Percentiles rank a stretch among this genome's conserved stretches.
Conservation (phyloP, 768 basidiomycete species). For the Hemileccinum rubropunctum region DNA sequence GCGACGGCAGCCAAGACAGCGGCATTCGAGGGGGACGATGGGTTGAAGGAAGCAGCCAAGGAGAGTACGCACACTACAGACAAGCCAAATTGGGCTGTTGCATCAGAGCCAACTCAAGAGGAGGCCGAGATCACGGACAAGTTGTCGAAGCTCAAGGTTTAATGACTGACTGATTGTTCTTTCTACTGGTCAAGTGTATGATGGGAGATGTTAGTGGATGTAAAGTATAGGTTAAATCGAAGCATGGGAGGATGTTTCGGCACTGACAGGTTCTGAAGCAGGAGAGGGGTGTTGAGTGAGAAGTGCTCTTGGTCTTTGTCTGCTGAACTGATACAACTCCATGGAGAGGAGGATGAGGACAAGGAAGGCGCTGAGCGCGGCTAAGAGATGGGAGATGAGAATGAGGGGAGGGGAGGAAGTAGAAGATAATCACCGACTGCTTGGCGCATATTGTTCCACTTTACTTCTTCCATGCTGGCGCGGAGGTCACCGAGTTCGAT, state of each 20-base stretch:
- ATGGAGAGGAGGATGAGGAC: conserved; percentile 65
- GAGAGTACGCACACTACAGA: conserved; percentile 27
- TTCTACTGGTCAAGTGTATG: not conserved
- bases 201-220: conserved; percentile 10
- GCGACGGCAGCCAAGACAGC: conserved; percentile 19
- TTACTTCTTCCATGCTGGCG: conserved; percentile 79
- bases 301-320: conserved; percentile 28
- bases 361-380: conserved; percentile 62
- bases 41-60: not conserved
- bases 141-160: conserved; percentile 58
- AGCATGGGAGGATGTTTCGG: conserved; percentile 9
- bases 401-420: not conserved
- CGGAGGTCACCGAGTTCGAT: conserved; percentile 75
- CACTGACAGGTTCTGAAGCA: conserved; percentile 2
- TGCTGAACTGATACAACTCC: conserved; percentile 55
- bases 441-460: conserved; percentile 86
- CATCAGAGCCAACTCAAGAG: conserved; percentile 13
- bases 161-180: conserved; percentile 30
- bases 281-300: not conserved
- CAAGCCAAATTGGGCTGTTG: conserved; percentile 19
- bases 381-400: conserved; percentile 34
- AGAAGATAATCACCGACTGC: conserved; percentile 59
- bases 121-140: conserved; percentile 42
- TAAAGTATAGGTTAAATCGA: conserved; percentile 11
- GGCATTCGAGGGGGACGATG: conserved; percentile 22